Base-by-base conservation (phyloP, 2,329 filamentous ascomycete species). In the Graphilbum ipis-grandicollis region DNA sequence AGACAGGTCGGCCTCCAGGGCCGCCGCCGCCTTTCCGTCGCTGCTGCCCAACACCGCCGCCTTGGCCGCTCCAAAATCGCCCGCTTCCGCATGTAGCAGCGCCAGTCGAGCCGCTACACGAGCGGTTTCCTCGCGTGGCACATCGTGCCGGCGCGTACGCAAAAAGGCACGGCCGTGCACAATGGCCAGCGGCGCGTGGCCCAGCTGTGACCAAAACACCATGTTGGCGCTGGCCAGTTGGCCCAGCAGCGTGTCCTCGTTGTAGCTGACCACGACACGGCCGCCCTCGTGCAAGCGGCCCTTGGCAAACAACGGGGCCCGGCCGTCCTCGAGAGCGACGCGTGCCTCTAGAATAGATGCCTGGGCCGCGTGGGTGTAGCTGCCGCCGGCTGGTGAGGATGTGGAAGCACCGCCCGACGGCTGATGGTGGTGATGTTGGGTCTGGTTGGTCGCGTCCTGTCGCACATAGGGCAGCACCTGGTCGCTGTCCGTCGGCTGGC, bases 141-240 rank as follows among this genome's bases (percentile, higher is more conserved):
- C 56, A 42, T 63, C 53, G 7, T 60, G 57, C 4, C 65, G 60
- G 49, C 93, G 79, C 44, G 81, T 85, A 37, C 75, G 67, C 14
- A 85, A 63, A 40, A 93, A 85, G 1, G 83, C 63, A 43, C 92
- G 78, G 48, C 75, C 79, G 18, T 71, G 68, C 37, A 68, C 64
- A 15, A 64, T 56, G 30, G 79, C 66, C 46, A 73, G 51, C 19
- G 62, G 58, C 1, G 64, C 51, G 39, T 66, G 56, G 50, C 83
- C 88, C 23, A 93, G 65, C 28, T 86, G 68, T 36, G 77, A 75
- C 66, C 81, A 93, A 2, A 90, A 53, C 0, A 81, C 68, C 22
- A 79, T 75, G 34, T 72, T 18, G 3, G 36, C 36, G 36, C 34
- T 40, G 8, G 33, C 15, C 29, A 46, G 35, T 37, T 42, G 41